These are phyloP conservation scores for Coniferiporia weirii DNA, from an alignment of 1,284 basidiomycete genomes.

Conservation along the genomic window DNA sequence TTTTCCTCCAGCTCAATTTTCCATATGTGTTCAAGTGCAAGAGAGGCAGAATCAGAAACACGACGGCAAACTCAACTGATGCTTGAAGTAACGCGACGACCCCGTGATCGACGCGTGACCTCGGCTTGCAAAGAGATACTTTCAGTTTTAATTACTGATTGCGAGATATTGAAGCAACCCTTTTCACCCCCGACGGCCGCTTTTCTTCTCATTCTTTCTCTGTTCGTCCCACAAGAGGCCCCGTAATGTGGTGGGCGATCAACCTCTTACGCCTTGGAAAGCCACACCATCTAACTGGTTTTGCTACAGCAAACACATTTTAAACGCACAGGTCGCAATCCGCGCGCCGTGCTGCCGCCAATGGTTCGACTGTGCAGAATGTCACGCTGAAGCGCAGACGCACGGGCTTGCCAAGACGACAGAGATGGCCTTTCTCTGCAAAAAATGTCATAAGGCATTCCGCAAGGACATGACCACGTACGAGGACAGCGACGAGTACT, in stretches of 20 bases:
- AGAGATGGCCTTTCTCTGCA: conserved; percentile 95
- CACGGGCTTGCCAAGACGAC: conserved; percentile 73
- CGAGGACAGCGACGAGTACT: conserved; percentile 97
- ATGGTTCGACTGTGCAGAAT: conserved; percentile 95
- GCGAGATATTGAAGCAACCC: too few relatives aligned
- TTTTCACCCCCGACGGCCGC: too few relatives aligned
- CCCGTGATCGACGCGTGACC: too few relatives aligned
- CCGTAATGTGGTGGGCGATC: background rate
- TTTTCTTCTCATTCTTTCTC: background rate
- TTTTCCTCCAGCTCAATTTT: too few relatives aligned
- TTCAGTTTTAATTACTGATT: too few relatives aligned
- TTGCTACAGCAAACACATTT: conserved; percentile 74
- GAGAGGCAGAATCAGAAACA: too few relatives aligned
- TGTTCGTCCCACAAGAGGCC: background rate
- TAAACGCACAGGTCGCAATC: conserved; percentile 91
- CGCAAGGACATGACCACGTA: conserved; percentile 88
- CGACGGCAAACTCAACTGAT: too few relatives aligned
- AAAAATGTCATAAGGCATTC: conserved; percentile 97
- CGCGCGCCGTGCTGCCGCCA: conserved; percentile 92
- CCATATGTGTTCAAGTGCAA: too few relatives aligned
- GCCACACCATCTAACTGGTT: background rate
- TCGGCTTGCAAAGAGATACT: too few relatives aligned
- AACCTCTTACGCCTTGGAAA: background rate
- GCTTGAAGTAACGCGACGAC: too few relatives aligned
- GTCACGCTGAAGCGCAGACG: conserved; percentile 80